Evolutionary conservation across 2,329 filamentous ascomycete species (phyloP), one percentile per base, ranked within the genome.

Genomic region (Diaporthe sp.): DNA sequence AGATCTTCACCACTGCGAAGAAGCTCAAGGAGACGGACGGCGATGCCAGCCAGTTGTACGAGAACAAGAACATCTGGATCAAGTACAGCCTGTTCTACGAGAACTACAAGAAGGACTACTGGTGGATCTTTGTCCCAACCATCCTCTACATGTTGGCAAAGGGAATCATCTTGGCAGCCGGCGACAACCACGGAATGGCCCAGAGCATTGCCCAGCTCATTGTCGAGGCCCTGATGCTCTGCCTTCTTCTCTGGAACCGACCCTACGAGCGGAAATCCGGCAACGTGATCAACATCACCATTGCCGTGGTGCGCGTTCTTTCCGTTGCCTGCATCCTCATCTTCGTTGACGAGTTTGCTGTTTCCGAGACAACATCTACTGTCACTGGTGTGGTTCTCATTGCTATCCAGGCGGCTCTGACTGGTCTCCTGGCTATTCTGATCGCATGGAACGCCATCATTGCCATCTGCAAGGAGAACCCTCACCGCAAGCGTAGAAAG

Each of bases 11-110:
- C 77, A 92, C 93, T 19, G 97, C 94, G 9, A 90, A 88, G 76
- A 90, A 91, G 79, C 92, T 94, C 77, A 96, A 94, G 87, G 89
- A 92, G 80, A 80, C 87, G 39, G 92, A 97, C 78, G 96, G 96
- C 73, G 93, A 96, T 80, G 84, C 89, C 0, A 87, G 88, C 22
- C 90, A 87, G 17, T 88, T 99, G 12, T 98, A 95, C 83, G 94
- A 98, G 75, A 90, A 98, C 85, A 97, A 97, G 87, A 90, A 93
- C 74, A 92, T 93, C 53, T 98, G 97, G 96, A 89, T 94, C 82
- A 97, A 97, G 86, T 99, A 99, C 88, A 97, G 94, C 80, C 88
- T 98, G 76, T 98, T 99, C 86, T 99, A 99, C 86, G 97, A 98
- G 80, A 93, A 93, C 79, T 98, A 98, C 88, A 95, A 95, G 86